Conservation (phyloP, 208 protist species). For the Leishmania arabica region DNA sequence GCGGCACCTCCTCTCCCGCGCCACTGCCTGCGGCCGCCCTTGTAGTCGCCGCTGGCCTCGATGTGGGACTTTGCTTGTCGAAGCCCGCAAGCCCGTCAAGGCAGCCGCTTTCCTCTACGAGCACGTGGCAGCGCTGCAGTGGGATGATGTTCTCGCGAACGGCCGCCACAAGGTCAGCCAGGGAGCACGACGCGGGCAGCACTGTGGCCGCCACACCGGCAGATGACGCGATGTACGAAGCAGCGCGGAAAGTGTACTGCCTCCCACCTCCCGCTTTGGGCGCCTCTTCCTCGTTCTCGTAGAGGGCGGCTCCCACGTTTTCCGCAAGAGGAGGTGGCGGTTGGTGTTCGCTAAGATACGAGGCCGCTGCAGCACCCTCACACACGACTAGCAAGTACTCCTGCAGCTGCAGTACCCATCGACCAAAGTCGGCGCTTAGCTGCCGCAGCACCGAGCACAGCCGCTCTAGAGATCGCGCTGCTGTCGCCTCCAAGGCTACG, state of each 20-base stretch:
- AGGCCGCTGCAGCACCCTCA: neutral
- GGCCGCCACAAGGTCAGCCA: constrained; percentile 30
- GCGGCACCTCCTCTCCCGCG: neutral
- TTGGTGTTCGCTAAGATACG: neutral
- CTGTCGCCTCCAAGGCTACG: constrained; percentile 36
- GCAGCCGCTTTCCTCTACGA: constrained; percentile 43
- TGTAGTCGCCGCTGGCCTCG: neutral
- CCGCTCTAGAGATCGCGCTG: constrained; percentile 36
- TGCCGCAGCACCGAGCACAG: constrained; percentile 37
- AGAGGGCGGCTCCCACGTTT: neutral
- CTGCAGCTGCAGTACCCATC: constrained; percentile 56
- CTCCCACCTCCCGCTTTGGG: neutral
- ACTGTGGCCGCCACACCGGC: neutral
- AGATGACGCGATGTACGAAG: neutral
- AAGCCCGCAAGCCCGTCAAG: constrained; percentile 20
- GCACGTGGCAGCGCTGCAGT: constrained; percentile 28
- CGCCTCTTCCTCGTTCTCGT: constrained; percentile 2
- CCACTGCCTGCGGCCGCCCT: neutral
- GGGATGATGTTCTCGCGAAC: constrained; percentile 37
- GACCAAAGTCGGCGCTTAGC: constrained; percentile 34
- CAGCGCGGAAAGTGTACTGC: neutral
- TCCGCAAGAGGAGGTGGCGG: neutral
- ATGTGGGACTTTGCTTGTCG: neutral
- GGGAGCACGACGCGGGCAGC: constrained; percentile 7
- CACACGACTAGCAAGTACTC: constrained; percentile 23